Evolutionary conservation across 306 rosid genomes (phyloP).

Genomic region (Lupinus albus): DNA sequence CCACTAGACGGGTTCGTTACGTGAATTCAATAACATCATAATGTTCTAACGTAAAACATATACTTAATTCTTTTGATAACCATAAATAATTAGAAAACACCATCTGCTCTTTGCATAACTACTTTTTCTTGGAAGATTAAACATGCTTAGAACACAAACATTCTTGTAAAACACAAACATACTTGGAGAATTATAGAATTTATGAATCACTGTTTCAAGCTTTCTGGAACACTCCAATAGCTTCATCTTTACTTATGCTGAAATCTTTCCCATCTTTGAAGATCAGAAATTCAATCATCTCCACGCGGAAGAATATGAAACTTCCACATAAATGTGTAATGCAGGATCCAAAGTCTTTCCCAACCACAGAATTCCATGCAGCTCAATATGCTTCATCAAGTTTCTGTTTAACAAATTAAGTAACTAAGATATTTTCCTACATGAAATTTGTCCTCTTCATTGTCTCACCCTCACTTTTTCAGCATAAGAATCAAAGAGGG

Average conservation of each 20-base stretch:
- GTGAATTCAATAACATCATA: neutral
- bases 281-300: conserved; percentile 71
- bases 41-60: neutral
- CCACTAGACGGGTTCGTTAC: no score
- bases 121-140: neutral
- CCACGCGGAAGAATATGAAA: conserved; percentile 66
- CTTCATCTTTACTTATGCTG: conserved; percentile 55
- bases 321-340: conserved; percentile 63
- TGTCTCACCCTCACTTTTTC: neutral
- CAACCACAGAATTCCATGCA: conserved; percentile 75
- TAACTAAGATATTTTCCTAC: conserved; percentile 9
- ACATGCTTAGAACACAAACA: neutral
- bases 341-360: conserved; percentile 78
- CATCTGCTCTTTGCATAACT: neutral
- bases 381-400: conserved; percentile 68
- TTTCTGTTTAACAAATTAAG: conserved; percentile 45
- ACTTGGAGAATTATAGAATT: neutral
- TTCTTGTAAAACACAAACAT: neutral
- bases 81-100: conserved; percentile 6
- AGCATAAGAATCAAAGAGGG: neutral
- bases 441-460: neutral
- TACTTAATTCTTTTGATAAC: neutral
- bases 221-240: conserved; percentile 50
- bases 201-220: conserved; percentile 9
- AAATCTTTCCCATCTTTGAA: conserved; percentile 69